Evolutionary conservation across 176 grass and related monocot species (phyloP), one percentile per base, ranked within the genome.

Genomic region (Thinopyrum elongatum): DNA sequence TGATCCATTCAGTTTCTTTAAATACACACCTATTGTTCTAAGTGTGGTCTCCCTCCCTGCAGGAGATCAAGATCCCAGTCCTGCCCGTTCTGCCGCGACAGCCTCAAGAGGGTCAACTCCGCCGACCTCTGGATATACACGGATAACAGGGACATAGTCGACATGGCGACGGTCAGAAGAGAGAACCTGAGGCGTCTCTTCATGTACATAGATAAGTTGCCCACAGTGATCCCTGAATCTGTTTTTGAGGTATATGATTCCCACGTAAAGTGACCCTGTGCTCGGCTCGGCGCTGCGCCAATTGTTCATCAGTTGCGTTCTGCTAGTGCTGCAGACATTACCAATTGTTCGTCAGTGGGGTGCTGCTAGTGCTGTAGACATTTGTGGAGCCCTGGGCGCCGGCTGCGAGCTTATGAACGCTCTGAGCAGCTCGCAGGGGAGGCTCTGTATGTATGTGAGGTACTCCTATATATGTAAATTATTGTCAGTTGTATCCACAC

Each of bases 191-290:
- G 90, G 77, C 83, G 90, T 42, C 71, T 98, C 74, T 95, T 83
- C 84, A 87, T 94, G 88, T 98, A 98, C 86, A 89, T 94, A 89
- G 90, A 94, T 61, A 95, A 98, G 80, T 81, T 98, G 63, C 96
- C 96, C 34, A 86, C 92, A 1, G 77, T 95, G 35, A 92, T 90
- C 35, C 96, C 93, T 1, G 91, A 98, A 76, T 81, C 90, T 67
- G 87, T 95, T 23, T 89, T 98, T 16, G 83, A 98, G 25, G 36
- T 81, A 58, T 88, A 92, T 8, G 90, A 95, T 86, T 88, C 88
- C 66, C 92, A 98, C 85, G 88, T 95, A 27, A 94, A 94, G 84
- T 98, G 91, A 98, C 21, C 1, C 13, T 5, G 80, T 12, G 53
- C 22, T 81, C 38, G 1, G 71, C 14, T 69, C 31, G 4, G 14